Percentiles rank a stretch among this genome's conserved stretches.
Conservation (phyloP, 2,329 filamentous ascomycete species). For the Septoria linicola region DNA sequence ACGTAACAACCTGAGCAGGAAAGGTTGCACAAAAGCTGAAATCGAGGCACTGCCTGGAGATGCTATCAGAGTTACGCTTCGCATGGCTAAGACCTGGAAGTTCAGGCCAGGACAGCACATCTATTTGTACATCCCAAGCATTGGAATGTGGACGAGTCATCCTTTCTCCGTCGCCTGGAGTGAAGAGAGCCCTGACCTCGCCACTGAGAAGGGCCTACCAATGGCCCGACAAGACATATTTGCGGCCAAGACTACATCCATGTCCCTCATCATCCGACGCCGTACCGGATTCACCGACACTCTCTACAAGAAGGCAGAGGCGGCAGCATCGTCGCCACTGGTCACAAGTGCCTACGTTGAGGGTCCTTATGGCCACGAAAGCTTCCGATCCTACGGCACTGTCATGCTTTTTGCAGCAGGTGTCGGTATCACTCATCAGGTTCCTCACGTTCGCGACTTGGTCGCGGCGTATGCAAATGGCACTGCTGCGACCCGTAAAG, state of each 20-base stretch:
- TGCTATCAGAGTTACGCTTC: conserved; percentile 70
- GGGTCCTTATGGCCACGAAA: conserved; percentile 80
- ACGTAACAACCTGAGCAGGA: conserved; percentile 63
- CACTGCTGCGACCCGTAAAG: conserved; percentile 74
- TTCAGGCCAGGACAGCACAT: conserved; percentile 75
- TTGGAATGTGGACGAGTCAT: conserved; percentile 73
- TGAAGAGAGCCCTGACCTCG: conserved; percentile 55
- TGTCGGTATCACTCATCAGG: conserved; percentile 92
- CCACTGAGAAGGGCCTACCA: conserved; percentile 47
- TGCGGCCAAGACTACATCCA: conserved; percentile 51
- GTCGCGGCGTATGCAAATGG: conserved; percentile 59
- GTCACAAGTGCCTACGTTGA: conserved; percentile 74
- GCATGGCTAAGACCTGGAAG: conserved; percentile 72
- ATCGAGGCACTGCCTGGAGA: conserved; percentile 76
- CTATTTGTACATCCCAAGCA: conserved; percentile 72
- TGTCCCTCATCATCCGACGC: conserved; percentile 83
- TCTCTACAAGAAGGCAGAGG: conserved; percentile 68
- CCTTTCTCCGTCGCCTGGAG: conserved; percentile 79
- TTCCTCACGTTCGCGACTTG: conserved; percentile 77
- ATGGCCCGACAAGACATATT: conserved; percentile 54
- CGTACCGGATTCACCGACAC: conserved; percentile 84
- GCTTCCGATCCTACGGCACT: conserved; percentile 88
- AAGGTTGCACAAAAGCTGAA: conserved; percentile 65
- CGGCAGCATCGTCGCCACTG: conserved; percentile 54
- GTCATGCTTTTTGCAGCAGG: conserved; percentile 87